Percentiles rank a stretch among this genome's conserved stretches.
Conservation (phyloP, 306 rosid species). For the Quercus rubra region DNA sequence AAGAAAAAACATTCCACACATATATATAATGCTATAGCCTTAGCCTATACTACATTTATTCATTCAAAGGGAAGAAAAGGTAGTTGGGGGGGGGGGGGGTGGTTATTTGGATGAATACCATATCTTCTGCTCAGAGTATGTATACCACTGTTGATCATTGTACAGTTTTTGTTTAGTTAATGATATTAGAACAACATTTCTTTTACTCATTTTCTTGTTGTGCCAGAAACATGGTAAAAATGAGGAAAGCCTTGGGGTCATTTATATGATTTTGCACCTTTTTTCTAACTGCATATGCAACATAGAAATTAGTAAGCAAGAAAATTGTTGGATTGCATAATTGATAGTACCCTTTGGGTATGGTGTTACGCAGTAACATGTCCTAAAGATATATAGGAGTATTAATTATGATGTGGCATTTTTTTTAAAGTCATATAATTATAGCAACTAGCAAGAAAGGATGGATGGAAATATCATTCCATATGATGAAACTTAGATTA, state of each 20-base stretch:
- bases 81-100: not conserved
- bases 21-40: not conserved
- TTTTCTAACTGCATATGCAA: too few species aligned
- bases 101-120: not conserved
- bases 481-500: too few species aligned
- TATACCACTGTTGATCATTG: constrained; percentile 29
- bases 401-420: too few species aligned
- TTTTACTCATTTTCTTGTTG: not conserved
- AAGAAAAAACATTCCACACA: not conserved
- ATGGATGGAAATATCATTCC: too few species aligned
- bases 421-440: too few species aligned
- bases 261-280: too few species aligned
- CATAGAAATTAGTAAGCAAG: too few species aligned
- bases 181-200: not conserved
- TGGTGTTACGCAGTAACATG: too few species aligned
- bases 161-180: constrained; percentile 32
- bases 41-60: constrained; percentile 3
- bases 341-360: too few species aligned
- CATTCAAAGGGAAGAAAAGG: constrained; percentile 1
- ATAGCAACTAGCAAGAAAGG: too few species aligned
- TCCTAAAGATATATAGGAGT: too few species aligned
- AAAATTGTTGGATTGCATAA: too few species aligned
- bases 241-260: not conserved
- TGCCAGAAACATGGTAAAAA: not conserved
- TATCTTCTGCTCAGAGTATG: not conserved